These are phyloP conservation scores for Pseudozyma sp. DNA, from an alignment of 1,284 basidiomycete species.

Conservation along the genomic window DNA sequence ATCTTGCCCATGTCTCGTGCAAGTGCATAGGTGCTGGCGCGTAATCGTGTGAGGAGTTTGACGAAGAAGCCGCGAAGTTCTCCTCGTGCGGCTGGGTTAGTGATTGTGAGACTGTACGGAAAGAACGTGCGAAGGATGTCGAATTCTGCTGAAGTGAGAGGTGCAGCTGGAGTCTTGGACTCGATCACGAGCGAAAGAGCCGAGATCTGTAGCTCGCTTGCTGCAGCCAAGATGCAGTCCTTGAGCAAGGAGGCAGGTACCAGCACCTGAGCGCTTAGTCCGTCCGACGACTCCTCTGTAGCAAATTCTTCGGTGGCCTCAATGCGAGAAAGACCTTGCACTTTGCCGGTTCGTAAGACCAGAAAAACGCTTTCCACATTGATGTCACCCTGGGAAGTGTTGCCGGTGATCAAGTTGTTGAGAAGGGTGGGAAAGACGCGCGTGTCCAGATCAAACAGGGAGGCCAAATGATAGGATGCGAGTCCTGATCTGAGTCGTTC, in stretches of 20 bases:
- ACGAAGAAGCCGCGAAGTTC: slow-evolving; percentile 58
- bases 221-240: slow-evolving; percentile 49
- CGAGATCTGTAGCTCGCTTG: slow-evolving; percentile 54
- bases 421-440: slow-evolving; percentile 41
- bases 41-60: slow-evolving; percentile 60
- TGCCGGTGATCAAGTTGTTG: slow-evolving; percentile 21
- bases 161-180: slow-evolving; percentile 52
- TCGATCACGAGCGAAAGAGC: slow-evolving; percentile 55
- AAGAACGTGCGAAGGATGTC: slow-evolving; percentile 50
- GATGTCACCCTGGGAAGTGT: slow-evolving; percentile 8
- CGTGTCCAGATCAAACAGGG: slow-evolving; percentile 42
- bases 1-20: slow-evolving; percentile 40
- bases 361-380: slow-evolving; percentile 47
- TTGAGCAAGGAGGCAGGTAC: slow-evolving; percentile 43
- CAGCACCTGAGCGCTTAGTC: slow-evolving; percentile 21
- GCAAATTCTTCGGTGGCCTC: slow-evolving; percentile 28
- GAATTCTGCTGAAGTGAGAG: slow-evolving; percentile 41
- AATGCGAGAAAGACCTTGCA: slow-evolving; percentile 41
- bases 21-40: slow-evolving; percentile 53
- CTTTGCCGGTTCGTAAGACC: slow-evolving; percentile 35
- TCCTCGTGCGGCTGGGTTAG: slow-evolving; percentile 55
- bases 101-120: slow-evolving; percentile 46
- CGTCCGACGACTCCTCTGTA: slow-evolving; percentile 18
- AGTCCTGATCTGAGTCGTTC: slow-evolving; percentile 45
- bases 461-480: slow-evolving; percentile 43